Base-by-base conservation (phyloP, 2,329 filamentous ascomycete species). In the Aspergillus floridensis region DNA sequence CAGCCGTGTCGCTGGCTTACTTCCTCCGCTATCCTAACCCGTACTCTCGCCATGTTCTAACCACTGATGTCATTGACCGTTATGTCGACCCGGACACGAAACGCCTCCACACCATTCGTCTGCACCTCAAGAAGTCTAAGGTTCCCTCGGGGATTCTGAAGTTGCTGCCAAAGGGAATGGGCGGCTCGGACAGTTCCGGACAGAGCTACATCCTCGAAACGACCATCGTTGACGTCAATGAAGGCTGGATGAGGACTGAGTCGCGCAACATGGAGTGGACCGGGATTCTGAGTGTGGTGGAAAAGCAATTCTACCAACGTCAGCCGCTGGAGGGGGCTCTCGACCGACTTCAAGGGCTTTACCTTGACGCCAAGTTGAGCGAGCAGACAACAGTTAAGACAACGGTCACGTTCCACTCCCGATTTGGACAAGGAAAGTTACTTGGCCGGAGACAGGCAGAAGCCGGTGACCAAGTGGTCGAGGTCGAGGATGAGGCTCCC, bases 1-100 rank as follows among this genome's bases (percentile, higher is more conserved):
- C 84, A 61, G 84, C 86, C 68, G 86, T 88, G 57, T 85, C 85
- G 52, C 81, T 88, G 61, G 86, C 86, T 72, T 88, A 88, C 77
- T 88, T 88, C 75, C 82, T 88, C 57, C 86, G 86, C 67, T 88
- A 88, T 68, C 86, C 86, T 1, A 88, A 88, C 67, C 86, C 86
- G 29, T 88, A 87, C 76, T 83, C 82, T 53, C 83, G 80, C 59
- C 86, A 88, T 78, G 86, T 88, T 65, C 78, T 87, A 65, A 86
- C 83, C 53, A 87, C 85, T 67, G 86, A 88, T 77, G 86, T 86
- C 71, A 87, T 88, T 71, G 81, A 84, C 62, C 84, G 86, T 57
- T 79, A 81, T 74, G 84, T 85, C 72, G 86, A 88, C 35, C 81
- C 85, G 2, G 75, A 76, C 26, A 86, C 84, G 2, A 79, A 86